Percentiles rank a stretch among this genome's conserved stretches.
These are phyloP conservation scores for Salvia splendens DNA, from an alignment of 257 asterid genomes.

Conservation along the genomic window DNA sequence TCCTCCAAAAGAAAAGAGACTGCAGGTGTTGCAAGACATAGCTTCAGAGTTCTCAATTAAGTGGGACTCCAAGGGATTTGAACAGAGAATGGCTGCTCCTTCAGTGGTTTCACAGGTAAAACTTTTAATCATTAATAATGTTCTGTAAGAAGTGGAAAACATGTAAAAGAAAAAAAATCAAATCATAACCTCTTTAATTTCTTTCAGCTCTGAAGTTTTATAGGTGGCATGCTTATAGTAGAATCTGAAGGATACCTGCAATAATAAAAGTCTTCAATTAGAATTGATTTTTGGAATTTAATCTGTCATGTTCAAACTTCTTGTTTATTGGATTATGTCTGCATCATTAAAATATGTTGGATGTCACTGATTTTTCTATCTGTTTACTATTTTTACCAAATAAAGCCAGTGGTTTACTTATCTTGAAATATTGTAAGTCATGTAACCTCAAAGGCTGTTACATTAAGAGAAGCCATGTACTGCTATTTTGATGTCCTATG, in stretches of 20 bases:
- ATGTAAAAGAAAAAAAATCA: conserved; percentile 5
- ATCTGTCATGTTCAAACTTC: not conserved
- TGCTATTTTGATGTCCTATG: conserved; percentile 4
- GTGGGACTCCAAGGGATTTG: conserved; percentile 82
- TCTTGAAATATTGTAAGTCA: not conserved
- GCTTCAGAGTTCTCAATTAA: conserved; percentile 76
- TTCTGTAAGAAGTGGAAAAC: conserved; percentile 25
- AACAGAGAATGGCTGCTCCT: conserved; percentile 71
- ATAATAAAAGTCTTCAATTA: not conserved
- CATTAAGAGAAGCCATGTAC: conserved; percentile 1
- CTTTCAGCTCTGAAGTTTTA: conserved; percentile 5
- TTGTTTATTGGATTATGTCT: not conserved
- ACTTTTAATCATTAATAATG: conserved; percentile 17
- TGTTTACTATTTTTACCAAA: not conserved
- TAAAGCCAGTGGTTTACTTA: conserved; percentile 4
- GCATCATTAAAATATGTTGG: not conserved
- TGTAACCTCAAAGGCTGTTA: not conserved
- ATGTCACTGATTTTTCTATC: not conserved
- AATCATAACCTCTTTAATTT: conserved; percentile 16
- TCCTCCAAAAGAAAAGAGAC: conserved; percentile 56
- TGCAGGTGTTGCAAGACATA: conserved; percentile 77
- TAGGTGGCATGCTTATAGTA: not conserved
- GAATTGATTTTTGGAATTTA: not conserved
- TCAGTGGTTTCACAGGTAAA: conserved; percentile 57
- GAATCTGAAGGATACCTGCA: not conserved